These are phyloP conservation scores for Fragaria vesca DNA, from an alignment of 306 rosid species.

Conservation along the genomic window DNA sequence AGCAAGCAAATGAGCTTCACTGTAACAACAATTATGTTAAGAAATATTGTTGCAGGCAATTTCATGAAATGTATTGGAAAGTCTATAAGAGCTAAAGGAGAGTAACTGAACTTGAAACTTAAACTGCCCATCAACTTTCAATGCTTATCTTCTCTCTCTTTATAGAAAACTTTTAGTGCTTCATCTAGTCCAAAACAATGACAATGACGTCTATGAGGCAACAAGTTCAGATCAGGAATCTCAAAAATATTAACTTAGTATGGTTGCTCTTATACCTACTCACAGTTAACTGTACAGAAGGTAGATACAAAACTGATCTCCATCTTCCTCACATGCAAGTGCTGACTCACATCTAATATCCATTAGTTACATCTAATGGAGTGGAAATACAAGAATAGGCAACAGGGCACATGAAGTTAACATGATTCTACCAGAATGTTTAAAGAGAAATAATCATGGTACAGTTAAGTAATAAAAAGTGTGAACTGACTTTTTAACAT, in stretches of 20 bases:
- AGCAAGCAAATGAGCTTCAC: not conserved
- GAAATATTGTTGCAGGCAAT: not conserved
- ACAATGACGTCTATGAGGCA: not conserved
- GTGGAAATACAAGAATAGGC: not conserved
- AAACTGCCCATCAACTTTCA: not conserved
- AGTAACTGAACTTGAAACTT: not conserved
- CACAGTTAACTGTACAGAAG: not conserved
- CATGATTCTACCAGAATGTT: not conserved
- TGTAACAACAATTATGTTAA: not conserved
- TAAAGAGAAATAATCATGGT: not conserved
- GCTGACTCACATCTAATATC: not conserved
- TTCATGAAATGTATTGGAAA: not conserved
- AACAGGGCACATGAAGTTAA: not conserved
- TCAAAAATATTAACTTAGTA: not conserved
- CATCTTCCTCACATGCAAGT: not conserved
- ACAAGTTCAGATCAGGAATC: not conserved
- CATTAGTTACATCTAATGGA: not conserved
- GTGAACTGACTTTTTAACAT: slow-evolving; percentile 73
- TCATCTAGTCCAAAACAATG: no score
- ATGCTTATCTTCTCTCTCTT: not conserved
- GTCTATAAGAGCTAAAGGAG: not conserved
- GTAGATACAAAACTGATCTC: not conserved
- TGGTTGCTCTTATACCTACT: not conserved
- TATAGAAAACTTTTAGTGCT: not conserved
- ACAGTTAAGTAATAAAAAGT: not conserved